Evolutionary conservation across 805 yeast genomes (phyloP).

Genomic region (Debaryomyces prosopidis): DNA sequence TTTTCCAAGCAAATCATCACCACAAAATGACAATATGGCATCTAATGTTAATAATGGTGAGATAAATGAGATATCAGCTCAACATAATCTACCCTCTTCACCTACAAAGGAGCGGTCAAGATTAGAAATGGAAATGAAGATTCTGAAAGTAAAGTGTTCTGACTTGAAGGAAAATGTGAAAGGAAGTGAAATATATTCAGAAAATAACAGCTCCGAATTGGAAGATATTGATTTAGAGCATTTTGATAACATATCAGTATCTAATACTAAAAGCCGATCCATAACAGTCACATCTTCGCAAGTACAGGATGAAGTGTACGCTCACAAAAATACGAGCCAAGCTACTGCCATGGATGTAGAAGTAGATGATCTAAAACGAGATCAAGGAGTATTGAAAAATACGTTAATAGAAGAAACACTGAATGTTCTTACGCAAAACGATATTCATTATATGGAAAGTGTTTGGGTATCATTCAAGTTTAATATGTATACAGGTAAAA

Average conservation of each 20-base stretch:
- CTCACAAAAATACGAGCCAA: not conserved
- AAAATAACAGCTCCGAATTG: slow-evolving; percentile 14
- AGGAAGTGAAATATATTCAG: slow-evolving; percentile 1
- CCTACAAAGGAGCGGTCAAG: slow-evolving; percentile 1
- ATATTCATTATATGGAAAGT: slow-evolving; percentile 22
- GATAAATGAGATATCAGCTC: not conserved
- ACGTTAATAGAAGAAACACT: slow-evolving; percentile 10
- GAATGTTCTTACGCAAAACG: slow-evolving; percentile 8
- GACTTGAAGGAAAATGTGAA: slow-evolving; percentile 21
- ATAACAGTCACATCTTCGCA: not conserved
- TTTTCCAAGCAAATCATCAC: not conserved
- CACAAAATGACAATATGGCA: not conserved
- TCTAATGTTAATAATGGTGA: not conserved
- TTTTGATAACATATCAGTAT: not conserved
- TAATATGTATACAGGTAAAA: slow-evolving; percentile 51
- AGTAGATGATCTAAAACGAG: not conserved
- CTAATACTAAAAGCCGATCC: slow-evolving; percentile 4
- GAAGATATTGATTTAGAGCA: slow-evolving; percentile 20
- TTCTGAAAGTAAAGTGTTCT: slow-evolving; percentile 4
- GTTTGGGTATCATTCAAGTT: slow-evolving; percentile 58
- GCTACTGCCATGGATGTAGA: not conserved
- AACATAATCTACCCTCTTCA: slow-evolving; percentile 1
- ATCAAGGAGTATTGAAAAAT: not conserved
- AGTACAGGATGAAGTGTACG: not conserved
- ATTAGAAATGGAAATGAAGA: not conserved